These are phyloP conservation scores for Leptomonas seymouri DNA, from an alignment of 208 protist genomes.

Conservation along the genomic window DNA sequence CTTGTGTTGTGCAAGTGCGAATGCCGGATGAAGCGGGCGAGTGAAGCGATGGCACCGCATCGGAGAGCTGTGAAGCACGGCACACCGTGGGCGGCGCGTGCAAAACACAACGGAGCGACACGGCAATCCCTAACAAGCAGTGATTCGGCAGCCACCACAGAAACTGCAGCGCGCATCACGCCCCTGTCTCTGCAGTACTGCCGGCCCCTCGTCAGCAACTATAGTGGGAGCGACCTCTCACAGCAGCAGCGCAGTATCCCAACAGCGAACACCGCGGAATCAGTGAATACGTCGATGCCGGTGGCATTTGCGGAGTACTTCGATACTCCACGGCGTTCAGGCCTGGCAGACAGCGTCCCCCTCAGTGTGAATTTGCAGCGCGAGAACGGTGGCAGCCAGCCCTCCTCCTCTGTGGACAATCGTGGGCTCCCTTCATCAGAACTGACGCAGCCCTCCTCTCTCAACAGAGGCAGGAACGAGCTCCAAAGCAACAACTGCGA, in stretches of 20 bases:
- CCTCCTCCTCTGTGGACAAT: not conserved
- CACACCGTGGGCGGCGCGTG: conserved; percentile 1
- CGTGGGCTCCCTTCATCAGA: conserved; percentile 3
- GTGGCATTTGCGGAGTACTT: not conserved
- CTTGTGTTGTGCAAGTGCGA: conserved; percentile 3
- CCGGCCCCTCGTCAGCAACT: conserved; percentile 5
- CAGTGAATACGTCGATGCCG: not conserved
- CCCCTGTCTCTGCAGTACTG: not conserved
- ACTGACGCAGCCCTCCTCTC: conserved; percentile 9
- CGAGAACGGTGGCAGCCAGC: conserved; percentile 1
- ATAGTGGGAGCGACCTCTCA: not conserved
- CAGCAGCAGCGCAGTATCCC: too few relatives aligned
- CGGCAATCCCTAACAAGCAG: not conserved
- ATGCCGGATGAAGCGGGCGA: conserved; percentile 5
- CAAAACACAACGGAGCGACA: not conserved
- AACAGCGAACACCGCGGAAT: too few relatives aligned
- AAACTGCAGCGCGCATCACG: not conserved
- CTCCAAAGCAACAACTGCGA: not conserved
- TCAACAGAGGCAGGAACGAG: too few relatives aligned
- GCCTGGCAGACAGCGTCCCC: not conserved
- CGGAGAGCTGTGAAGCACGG: not conserved
- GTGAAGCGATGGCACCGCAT: not conserved
- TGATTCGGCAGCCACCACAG: not conserved
- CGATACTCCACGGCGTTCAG: not conserved
- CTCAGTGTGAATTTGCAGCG: conserved; percentile 3